Evolutionary conservation across 441 rosid genomes (phyloP), one percentile per base, ranked within the genome.

Genomic region (Bocquillonia castaneifolia): DNA sequence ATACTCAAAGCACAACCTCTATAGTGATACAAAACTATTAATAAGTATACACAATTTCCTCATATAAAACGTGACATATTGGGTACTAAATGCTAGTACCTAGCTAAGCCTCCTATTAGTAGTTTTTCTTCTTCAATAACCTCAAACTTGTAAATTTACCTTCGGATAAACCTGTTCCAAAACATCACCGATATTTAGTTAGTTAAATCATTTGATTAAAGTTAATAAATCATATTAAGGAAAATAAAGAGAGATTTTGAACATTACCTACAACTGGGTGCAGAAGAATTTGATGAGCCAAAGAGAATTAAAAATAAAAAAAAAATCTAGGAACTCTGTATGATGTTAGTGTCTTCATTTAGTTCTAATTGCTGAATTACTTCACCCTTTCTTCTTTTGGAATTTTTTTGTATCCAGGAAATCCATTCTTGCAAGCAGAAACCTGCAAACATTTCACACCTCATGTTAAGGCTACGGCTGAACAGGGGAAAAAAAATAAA

Each of bases 341-440:
- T 22, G 15, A 4, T 56, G 45, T 44, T 59, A 26, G 75, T 68
- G 42, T 23, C 52, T 39, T 39, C 50, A 66, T 55, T 44, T 29
- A 14, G 22, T 56, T 39, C 18, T 26, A 40, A 52, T 58, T 36
- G 44, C 28, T 8, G n/a, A 36, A 48, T 85, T 76, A 84, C 63
- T 90, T 83, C 64, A 77, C 71, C 73, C 96, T 82, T 71, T 83
- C 86, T 68, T 76, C 86, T 66, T 73, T 86, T 58, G 83, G 80
- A 64, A 83, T 82, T 81, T 83, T 92, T 44, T 84, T 88, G 59
- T 87, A 86, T 53, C 97, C 83, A 8, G 92, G 89, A 71, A 86
- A 85, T 67, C 82, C 89, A 29, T 84, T 85, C 78, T 88, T 87
- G 74, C 85, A 85, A 66, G 90, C 90, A 26, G 97, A 91, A 72